These are phyloP conservation scores for Sugiyamaella pinicola DNA, from an alignment of 1,139 yeast species.

Conservation along the genomic window DNA sequence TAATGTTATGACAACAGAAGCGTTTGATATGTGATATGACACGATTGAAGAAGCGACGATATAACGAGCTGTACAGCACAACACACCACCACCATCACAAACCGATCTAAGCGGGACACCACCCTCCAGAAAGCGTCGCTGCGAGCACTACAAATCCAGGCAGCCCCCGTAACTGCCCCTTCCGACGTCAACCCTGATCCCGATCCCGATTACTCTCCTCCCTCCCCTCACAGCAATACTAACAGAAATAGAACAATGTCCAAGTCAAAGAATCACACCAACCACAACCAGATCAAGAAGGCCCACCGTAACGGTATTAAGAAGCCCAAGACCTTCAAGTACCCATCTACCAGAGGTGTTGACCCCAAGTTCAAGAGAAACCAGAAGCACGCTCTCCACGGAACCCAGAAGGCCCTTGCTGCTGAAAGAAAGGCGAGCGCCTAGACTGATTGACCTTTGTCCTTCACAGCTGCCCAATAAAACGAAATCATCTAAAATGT, in stretches of 20 bases:
- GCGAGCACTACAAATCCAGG: neutral
- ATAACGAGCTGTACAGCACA: no score
- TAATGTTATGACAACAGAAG: no score
- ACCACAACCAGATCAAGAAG: slow-evolving; percentile 99
- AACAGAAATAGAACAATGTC: slow-evolving; percentile 57
- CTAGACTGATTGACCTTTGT: neutral
- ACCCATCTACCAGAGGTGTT: slow-evolving; percentile 98
- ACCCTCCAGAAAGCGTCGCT: no score
- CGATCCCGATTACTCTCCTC: neutral
- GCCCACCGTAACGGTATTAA: slow-evolving; percentile 99
- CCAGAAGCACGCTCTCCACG: slow-evolving; percentile 99
- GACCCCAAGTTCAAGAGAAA: slow-evolving; percentile 99
- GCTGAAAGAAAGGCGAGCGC: slow-evolving; percentile 28
- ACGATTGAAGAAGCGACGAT: no score
- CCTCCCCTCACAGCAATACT: no score
- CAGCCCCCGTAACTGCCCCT: no score
- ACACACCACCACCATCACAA: no score
- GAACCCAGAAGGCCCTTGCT: slow-evolving; percentile 92
- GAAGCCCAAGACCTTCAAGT: slow-evolving; percentile 97
- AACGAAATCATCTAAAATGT: slow-evolving; percentile 13
- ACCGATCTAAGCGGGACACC: no score
- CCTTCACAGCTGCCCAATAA: no score
- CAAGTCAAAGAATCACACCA: slow-evolving; percentile 99
- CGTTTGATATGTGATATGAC: no score
- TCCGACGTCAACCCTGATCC: neutral